Evolutionary conservation across 2,329 filamentous ascomycete genomes (phyloP).

Genomic region (Ceratocystis papillata): DNA sequence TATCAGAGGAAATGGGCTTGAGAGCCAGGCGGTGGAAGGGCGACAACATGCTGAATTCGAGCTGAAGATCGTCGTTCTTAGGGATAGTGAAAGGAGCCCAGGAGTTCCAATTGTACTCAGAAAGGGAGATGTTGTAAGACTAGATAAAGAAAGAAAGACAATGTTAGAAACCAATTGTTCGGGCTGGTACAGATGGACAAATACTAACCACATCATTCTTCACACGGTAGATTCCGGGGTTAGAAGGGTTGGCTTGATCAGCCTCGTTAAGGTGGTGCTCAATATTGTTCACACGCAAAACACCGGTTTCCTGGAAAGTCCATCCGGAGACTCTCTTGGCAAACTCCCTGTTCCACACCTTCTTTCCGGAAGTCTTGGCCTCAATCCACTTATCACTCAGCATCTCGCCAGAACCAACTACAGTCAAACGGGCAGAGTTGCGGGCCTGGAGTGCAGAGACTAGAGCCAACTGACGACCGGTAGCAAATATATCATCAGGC

Average conservation of each 20-base stretch:
- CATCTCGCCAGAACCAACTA: constrained; percentile 78
- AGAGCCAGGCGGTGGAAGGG: constrained; percentile 87
- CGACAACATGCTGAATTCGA: constrained; percentile 97
- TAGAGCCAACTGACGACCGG: constrained; percentile 70
- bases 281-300: constrained; percentile 72
- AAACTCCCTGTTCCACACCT: constrained; percentile 74
- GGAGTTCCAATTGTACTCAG: constrained; percentile 66
- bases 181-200: not conserved
- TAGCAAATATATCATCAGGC: constrained; percentile 70
- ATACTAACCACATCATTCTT: constrained; percentile 88
- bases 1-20: constrained; percentile 43
- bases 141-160: constrained; percentile 31
- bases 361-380: constrained; percentile 35
- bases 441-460: constrained; percentile 82
- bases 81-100: constrained; percentile 65
- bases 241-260: constrained; percentile 47
- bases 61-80: constrained; percentile 63
- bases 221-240: constrained; percentile 84
- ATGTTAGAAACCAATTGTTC: not conserved
- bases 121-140: constrained; percentile 80
- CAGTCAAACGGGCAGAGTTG: constrained; percentile 80
- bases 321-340: constrained; percentile 78
- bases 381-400: constrained; percentile 84
- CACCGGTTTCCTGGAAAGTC: constrained; percentile 90
- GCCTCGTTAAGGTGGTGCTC: constrained; percentile 53